These are phyloP conservation scores for Furcasterigmium sp. DNA, from an alignment of 2,329 filamentous ascomycete genomes.

Conservation along the genomic window DNA sequence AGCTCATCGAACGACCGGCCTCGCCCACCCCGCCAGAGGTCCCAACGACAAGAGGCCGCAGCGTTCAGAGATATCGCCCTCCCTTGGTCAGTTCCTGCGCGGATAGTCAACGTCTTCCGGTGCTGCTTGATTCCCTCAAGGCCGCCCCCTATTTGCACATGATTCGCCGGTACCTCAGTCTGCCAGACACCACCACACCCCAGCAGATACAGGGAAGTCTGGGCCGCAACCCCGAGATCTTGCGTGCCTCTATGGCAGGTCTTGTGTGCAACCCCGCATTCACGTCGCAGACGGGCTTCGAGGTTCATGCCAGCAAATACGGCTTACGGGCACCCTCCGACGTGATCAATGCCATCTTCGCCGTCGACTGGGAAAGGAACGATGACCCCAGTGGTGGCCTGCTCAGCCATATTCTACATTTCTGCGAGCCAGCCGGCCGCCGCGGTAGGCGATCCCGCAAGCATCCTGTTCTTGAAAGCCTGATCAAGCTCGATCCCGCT, in stretches of 20 bases:
- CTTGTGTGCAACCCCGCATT: neutral
- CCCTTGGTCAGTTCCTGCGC: no score
- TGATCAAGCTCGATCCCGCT: no score
- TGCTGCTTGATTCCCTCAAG: neutral
- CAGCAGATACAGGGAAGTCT: neutral
- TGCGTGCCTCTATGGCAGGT: neutral
- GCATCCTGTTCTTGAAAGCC: no score
- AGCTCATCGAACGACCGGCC: no score
- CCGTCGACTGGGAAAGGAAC: constrained; percentile 16
- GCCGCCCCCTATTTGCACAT: neutral
- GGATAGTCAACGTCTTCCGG: no score
- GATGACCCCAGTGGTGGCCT: constrained; percentile 13
- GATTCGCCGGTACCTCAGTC: neutral
- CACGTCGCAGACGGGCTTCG: neutral
- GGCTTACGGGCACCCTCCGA: no score
- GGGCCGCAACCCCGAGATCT: neutral
- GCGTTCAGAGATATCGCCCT: no score
- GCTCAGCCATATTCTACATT: neutral
- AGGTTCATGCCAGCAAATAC: no score
- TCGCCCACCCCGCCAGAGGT: no score
- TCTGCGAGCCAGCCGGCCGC: no score
- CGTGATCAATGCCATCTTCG: constrained; percentile 31
- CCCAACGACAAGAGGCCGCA: no score
- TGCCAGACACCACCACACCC: neutral
- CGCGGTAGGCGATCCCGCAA: no score